Percentiles rank a stretch among this genome's conserved stretches.
Conservation (phyloP, 257 asterid species). For the Lavandula angustifolia region DNA sequence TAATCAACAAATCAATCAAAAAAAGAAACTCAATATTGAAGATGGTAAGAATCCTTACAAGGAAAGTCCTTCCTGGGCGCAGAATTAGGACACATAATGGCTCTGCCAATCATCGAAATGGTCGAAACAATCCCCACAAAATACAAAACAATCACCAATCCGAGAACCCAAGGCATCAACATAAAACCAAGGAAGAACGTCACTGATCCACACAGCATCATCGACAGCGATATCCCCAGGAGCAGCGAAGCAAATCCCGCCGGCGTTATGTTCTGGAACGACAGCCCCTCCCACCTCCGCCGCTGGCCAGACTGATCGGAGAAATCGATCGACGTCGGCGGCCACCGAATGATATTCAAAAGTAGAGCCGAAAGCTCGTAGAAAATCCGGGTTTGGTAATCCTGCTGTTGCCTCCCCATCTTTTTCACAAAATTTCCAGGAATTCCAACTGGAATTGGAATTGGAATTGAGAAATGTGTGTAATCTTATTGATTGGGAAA, state of each 20-base stretch:
- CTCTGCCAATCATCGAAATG: constrained; percentile 76
- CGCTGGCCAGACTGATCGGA: constrained; percentile 30
- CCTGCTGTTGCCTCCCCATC: constrained; percentile 44
- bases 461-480: background rate
- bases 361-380: constrained; percentile 50
- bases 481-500: constrained; percentile 12
- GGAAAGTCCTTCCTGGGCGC: constrained; percentile 50
- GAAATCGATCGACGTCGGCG: constrained; percentile 38
- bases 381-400: constrained; percentile 42
- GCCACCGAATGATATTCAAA: constrained; percentile 45
- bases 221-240: constrained; percentile 66
- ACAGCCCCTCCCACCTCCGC: constrained; percentile 29
- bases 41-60: constrained; percentile 44
- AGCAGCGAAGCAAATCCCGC: constrained; percentile 77
- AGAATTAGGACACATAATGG: constrained; percentile 49
- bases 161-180: constrained; percentile 98
- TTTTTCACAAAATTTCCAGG: constrained; percentile 2
- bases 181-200: constrained; percentile 87
- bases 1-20: background rate
- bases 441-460: no score
- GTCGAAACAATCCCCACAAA: constrained; percentile 78
- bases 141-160: constrained; percentile 64
- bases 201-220: constrained; percentile 88
- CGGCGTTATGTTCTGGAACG: constrained; percentile 65
- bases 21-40: background rate